Base-by-base conservation (phyloP, 306 rosid species). In the Sindora glabra region DNA sequence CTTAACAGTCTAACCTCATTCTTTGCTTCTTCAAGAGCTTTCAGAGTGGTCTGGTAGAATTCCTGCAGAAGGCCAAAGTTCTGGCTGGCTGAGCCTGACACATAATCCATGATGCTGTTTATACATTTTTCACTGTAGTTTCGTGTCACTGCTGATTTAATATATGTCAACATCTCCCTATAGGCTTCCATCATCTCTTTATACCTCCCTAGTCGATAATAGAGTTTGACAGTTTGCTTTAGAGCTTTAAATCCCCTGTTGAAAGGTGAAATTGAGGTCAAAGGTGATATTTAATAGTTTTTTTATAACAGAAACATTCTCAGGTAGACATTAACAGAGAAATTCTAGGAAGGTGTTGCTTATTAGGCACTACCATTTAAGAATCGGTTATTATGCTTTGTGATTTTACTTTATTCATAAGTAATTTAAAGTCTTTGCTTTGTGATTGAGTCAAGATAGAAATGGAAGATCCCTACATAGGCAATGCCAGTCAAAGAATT, bases 21-120 rank as follows among this genome's bases (percentile, higher is more conserved):
- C 75, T 86, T 92, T 63, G 99, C 99, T 78, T 92, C 99, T 83
- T 92, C 99, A 70, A 92, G 96, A 39, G 95, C 94, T 66, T 82
- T 80, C 62, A 92, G 73, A 70, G 99, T 92, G 36, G 96, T 92
- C 74, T 92, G 95, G 73, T 92, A 89, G 69, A 92, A 92, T 63
- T 92, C 99, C 73, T 84, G 96, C 79, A 92, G 77, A 59, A 92
- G 96, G 55, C 86, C 79, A 48, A 84, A 86, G 72, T 86, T 88
- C 82, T 89, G 96, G 76, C 96, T 86, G 22, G 99, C 96, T 64
- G 99, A 92, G 23, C 99, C 96, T 23, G 99, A 92, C 25, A 92
- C 96, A 68, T 81, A 92, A 69, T 92, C 99, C 99, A 92, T 92
- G 62, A 92, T 86, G 64, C 90, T 92, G 78, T 92, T 92, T 75